Conservation (phyloP, 2,329 filamentous ascomycete species). For the Xylaria sp. region DNA sequence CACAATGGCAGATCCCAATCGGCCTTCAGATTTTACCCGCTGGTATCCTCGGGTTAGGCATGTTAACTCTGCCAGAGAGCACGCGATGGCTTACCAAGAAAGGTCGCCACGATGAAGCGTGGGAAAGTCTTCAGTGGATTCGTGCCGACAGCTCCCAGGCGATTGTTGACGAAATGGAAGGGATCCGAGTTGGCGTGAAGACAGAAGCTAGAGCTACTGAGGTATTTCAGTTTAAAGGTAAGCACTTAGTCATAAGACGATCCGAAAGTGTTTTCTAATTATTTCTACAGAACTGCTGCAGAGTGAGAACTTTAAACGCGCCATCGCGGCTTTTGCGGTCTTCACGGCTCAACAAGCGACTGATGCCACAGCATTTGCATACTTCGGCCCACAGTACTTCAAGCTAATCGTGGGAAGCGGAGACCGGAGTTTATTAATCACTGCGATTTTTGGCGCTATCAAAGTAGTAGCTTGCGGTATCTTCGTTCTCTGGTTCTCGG, state of each 20-base stretch:
- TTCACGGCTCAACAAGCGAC: constrained; percentile 60
- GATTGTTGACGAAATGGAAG: constrained; percentile 52
- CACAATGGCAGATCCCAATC: constrained; percentile 62
- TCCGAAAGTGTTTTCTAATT: neutral
- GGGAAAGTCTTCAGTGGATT: constrained; percentile 56
- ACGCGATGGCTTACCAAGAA: constrained; percentile 56
- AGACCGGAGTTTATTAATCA: constrained; percentile 53
- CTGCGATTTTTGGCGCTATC: constrained; percentile 58
- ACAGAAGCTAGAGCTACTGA: constrained; percentile 52
- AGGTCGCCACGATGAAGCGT: constrained; percentile 51
- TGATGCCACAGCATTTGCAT: constrained; percentile 59
- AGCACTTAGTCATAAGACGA: neutral
- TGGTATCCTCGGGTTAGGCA: constrained; percentile 52
- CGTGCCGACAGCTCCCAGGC: constrained; percentile 48
- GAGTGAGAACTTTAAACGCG: constrained; percentile 50
- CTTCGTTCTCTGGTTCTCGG: constrained; percentile 60
- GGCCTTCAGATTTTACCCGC: constrained; percentile 57
- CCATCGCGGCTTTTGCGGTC: constrained; percentile 51
- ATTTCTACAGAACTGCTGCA: constrained; percentile 49
- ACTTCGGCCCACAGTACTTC: constrained; percentile 62
- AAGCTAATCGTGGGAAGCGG: constrained; percentile 53
- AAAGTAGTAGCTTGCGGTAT: constrained; percentile 56
- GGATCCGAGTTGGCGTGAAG: constrained; percentile 54
- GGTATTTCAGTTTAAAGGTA: constrained; percentile 45
- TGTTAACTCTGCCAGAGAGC: constrained; percentile 55